Evolutionary conservation across 495 filamentous ascomycete genomes (phyloP).

Genomic region (Lineolata rhizophorae): DNA sequence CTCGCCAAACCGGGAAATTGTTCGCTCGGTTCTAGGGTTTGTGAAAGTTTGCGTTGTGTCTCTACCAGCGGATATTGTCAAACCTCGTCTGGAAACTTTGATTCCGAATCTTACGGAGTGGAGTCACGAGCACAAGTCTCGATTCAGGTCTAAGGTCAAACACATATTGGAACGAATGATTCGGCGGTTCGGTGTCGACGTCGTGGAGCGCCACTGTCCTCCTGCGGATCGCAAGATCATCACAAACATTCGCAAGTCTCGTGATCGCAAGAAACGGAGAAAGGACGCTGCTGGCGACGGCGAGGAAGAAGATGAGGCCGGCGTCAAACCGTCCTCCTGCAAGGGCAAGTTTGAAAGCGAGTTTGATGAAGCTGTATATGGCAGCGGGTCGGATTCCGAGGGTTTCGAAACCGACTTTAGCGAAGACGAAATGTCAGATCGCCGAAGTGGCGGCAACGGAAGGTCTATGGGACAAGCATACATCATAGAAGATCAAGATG

Average conservation of each 20-base stretch:
- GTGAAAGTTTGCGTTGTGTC: slow-evolving; percentile 87
- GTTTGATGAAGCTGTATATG: slow-evolving; percentile 88
- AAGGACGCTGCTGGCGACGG: slow-evolving; percentile 30
- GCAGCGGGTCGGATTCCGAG: slow-evolving; percentile 38
- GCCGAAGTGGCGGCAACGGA: slow-evolving; percentile 26
- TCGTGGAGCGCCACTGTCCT: slow-evolving; percentile 52
- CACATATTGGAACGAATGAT: slow-evolving; percentile 89
- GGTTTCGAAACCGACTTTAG: slow-evolving; percentile 38
- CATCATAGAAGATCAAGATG: slow-evolving; percentile 81
- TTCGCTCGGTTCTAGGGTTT: slow-evolving; percentile 79
- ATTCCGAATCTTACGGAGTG: slow-evolving; percentile 83
- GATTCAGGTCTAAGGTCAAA: slow-evolving; percentile 90
- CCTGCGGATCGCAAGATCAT: slow-evolving; percentile 79
- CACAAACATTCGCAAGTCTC: slow-evolving; percentile 78
- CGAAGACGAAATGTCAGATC: slow-evolving; percentile 22
- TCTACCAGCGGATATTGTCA: slow-evolving; percentile 52
- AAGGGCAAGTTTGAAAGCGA: slow-evolving; percentile 60
- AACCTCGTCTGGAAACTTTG: slow-evolving; percentile 45
- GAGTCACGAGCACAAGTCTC: slow-evolving; percentile 93
- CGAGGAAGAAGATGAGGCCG: slow-evolving; percentile 7
- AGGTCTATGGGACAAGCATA: slow-evolving; percentile 28
- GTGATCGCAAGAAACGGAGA: slow-evolving; percentile 67
- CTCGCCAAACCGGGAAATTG: slow-evolving; percentile 87
- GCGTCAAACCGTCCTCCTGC: slow-evolving; percentile 5
- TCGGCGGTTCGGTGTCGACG: slow-evolving; percentile 63